phyloP scores from a whole-genome alignment of 306 rosid genomes.

The Cucurbita argyrosperma region DNA sequence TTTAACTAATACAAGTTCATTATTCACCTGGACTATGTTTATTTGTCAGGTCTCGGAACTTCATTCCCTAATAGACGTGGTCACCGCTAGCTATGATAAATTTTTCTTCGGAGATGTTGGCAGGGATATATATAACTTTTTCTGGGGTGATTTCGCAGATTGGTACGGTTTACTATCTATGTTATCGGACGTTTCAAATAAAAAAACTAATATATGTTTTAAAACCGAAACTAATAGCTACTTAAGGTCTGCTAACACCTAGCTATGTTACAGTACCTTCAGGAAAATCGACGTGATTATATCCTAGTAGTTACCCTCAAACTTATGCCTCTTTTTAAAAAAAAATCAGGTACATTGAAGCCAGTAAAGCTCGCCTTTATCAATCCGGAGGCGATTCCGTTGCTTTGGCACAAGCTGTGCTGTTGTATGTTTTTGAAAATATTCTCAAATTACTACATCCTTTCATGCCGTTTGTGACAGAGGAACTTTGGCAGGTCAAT shows the following conservation, averaged over 20 bases:
- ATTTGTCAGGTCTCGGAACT: conserved; percentile 73
- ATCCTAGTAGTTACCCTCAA: background rate
- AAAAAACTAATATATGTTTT: background rate
- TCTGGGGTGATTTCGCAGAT: conserved; percentile 97
- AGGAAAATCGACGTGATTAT: background rate
- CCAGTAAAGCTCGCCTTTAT: conserved; percentile 76
- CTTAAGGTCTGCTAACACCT: background rate
- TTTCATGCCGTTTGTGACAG: conserved; percentile 96
- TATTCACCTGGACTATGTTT: background rate
- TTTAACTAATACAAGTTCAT: conserved; percentile 3
- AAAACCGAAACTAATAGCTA: background rate
- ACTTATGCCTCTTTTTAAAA: background rate
- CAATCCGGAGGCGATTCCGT: conserved; percentile 36
- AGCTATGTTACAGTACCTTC: background rate
- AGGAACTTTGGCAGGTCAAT: conserved; percentile 93
- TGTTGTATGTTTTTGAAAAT: conserved; percentile 68
- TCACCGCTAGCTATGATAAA: conserved; percentile 70
- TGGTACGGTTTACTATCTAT: conserved; percentile 36
- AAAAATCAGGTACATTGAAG: conserved; percentile 71
- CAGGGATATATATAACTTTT: conserved; percentile 77
- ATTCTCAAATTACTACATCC: conserved; percentile 81
- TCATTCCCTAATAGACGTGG: conserved; percentile 63
- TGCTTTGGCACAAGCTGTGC: conserved; percentile 68
- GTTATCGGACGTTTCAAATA: background rate
- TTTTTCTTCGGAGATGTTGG: conserved; percentile 89